These are phyloP conservation scores for Gossypium stocksii DNA, from an alignment of 345 rosid species.

Conservation along the genomic window DNA sequence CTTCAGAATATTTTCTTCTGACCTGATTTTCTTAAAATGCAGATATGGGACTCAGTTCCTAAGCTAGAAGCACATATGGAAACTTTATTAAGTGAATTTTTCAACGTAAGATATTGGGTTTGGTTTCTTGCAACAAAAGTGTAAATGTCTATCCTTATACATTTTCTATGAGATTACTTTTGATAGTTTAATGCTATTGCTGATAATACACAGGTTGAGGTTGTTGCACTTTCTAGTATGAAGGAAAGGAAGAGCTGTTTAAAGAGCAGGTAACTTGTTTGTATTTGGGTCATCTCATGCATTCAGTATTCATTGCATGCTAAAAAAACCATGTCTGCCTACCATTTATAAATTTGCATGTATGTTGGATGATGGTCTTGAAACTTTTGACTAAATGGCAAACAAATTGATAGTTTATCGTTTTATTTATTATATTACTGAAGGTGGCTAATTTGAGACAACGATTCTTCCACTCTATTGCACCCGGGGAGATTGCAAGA, in stretches of 20 bases:
- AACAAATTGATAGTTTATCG: neutral
- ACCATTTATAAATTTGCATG: neutral
- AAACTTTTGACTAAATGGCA: neutral
- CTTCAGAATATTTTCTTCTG: constrained; percentile 12
- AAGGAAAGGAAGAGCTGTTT: constrained; percentile 95
- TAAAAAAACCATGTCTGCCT: neutral
- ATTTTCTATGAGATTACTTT: constrained; percentile 6
- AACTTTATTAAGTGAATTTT: constrained; percentile 92
- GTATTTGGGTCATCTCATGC: constrained; percentile 1
- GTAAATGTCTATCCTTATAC: constrained; percentile 7
- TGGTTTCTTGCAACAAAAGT: neutral
- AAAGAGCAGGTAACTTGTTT: constrained; percentile 68
- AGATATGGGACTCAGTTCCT: constrained; percentile 98
- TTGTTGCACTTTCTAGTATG: constrained; percentile 94
- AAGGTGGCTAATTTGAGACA: constrained; percentile 89
- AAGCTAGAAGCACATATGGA: constrained; percentile 90
- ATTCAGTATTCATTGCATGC: neutral
- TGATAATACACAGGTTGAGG: constrained; percentile 70
- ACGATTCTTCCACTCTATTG: constrained; percentile 82
- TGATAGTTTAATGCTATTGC: constrained; percentile 3
- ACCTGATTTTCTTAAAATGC: constrained; percentile 24
- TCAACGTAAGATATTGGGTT: constrained; percentile 56
- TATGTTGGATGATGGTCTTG: neutral
- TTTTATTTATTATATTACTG: constrained; percentile 16
- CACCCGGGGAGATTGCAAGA: constrained; percentile 99